phyloP scores from a whole-genome alignment of 2,329 filamentous ascomycete genomes.

The Talaromyces piceae region DNA sequence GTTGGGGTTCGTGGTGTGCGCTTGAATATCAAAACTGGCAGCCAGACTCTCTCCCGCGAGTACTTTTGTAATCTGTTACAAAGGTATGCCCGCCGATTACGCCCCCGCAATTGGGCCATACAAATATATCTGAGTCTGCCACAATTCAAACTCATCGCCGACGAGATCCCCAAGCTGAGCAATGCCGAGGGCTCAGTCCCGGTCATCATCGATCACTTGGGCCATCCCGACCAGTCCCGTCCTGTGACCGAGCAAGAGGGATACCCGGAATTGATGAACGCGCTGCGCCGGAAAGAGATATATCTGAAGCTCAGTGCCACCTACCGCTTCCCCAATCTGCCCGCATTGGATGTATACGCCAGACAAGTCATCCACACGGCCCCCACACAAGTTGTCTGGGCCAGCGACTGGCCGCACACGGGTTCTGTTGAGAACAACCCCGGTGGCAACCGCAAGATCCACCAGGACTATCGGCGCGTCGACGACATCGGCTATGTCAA shows the following conservation, averaged over 20 bases:
- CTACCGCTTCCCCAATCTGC: slow-evolving; percentile 4
- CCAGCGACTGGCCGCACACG: slow-evolving; percentile 9
- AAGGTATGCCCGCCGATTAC: neutral
- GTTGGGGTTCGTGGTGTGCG: slow-evolving; percentile 54
- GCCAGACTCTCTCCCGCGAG: neutral
- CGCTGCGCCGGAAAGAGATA: neutral
- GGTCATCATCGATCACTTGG: slow-evolving; percentile 7
- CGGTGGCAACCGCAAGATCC: slow-evolving; percentile 2
- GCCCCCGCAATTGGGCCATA: slow-evolving; percentile 2
- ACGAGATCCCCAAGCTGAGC: slow-evolving; percentile 1
- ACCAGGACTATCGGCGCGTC: slow-evolving; percentile 3
- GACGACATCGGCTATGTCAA: slow-evolving; percentile 2
- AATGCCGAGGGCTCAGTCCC: neutral
- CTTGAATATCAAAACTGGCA: slow-evolving; percentile 42
- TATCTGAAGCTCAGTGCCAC: slow-evolving; percentile 9
- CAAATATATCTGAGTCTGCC: slow-evolving; percentile 3
- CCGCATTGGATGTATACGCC: slow-evolving; percentile 2
- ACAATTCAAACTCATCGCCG: neutral
- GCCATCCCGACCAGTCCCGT: slow-evolving; percentile 2
- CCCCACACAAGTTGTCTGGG: slow-evolving; percentile 4
- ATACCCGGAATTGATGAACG: slow-evolving; percentile 3
- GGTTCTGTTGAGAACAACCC: slow-evolving; percentile 4
- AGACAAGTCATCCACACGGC: neutral
- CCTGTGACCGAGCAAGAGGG: slow-evolving; percentile 2
- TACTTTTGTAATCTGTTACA: neutral